Evolutionary conservation across 2,329 filamentous ascomycete species (phyloP), one percentile per base, ranked within the genome.

Genomic region (Amylocarpus encephaloides): DNA sequence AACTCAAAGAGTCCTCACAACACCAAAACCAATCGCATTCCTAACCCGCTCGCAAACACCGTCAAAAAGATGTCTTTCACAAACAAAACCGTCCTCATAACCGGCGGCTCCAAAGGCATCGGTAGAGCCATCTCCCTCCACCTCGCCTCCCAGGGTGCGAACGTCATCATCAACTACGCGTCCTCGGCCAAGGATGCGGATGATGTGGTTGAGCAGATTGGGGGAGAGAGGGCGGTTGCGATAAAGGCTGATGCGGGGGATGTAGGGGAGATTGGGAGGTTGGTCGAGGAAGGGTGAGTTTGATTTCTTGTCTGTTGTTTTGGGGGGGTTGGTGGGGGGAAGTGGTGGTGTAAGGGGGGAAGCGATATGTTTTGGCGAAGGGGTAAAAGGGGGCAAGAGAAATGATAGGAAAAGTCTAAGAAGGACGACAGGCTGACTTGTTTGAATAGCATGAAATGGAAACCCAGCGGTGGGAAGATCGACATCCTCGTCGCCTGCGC

Each of bases 401-500:
- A n/a, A n/a, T n/a, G n/a, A n/a, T n/a, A n/a, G n/a, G n/a, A n/a
- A n/a, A n/a, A n/a, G n/a, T n/a, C n/a, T n/a, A n/a, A n/a, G n/a
- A n/a, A n/a, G n/a, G n/a, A n/a, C n/a, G n/a, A n/a, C 7, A 26
- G 22, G 22, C 22, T 26, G 22, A 26, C 22, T 26, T 26, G 4
- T 0, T 68, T 82, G 1, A 57, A 68, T 2, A 70, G 68, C 38
- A 82, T 77, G 54, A 16, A 13, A 10, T 35, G 32, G 43, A 40
- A 16, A 11, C 5, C 5, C 4, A 12, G 30, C 13, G 43, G 33
- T 3, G 74, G 74, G 22, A 73, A 72, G 52, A 75, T 85, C 55
- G 80, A 85, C 66, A 72, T 82, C 34, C 54, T 83, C 2, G 68
- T 84, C 41, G 69, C 74, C 2, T 82, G 79, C 53, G 79, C 80